phyloP scores from a whole-genome alignment of 148 eudicot species.

The Heliamphora exappendiculata region DNA sequence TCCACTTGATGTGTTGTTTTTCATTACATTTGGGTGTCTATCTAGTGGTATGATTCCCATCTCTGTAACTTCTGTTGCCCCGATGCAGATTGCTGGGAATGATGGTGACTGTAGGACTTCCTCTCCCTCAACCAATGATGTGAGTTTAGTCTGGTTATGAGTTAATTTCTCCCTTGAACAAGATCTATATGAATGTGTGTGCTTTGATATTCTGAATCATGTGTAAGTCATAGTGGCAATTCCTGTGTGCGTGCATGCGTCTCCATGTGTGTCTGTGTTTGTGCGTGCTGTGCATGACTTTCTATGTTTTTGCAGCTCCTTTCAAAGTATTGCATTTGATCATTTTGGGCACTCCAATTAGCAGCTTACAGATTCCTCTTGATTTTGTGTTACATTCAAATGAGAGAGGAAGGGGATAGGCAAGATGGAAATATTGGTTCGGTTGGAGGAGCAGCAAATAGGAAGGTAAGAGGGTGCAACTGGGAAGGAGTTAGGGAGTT shows the following conservation, averaged over 20 bases:
- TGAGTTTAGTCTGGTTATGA: slow-evolving; percentile 6
- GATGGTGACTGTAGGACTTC: slow-evolving; percentile 31
- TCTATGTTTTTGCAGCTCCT: background rate
- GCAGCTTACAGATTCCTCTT: background rate
- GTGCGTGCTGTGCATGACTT: background rate
- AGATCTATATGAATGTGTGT: background rate
- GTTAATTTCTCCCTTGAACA: background rate
- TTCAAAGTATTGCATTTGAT: background rate
- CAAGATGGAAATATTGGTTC: no score
- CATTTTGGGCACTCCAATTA: background rate
- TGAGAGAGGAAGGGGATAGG: no score
- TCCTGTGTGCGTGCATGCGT: no score
- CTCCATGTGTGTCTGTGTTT: no score
- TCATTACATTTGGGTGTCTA: background rate
- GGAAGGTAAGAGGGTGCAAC: no score
- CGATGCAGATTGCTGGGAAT: slow-evolving; percentile 23
- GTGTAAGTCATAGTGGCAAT: background rate
- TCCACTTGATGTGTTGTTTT: background rate
- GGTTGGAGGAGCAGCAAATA: no score
- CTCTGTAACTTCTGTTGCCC: background rate
- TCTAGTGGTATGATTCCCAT: background rate
- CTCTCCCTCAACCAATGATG: slow-evolving; percentile 34
- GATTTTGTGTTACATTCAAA: background rate
- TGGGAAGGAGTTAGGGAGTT: no score
- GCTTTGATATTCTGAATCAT: background rate